Conservation (phyloP, 2,329 filamentous ascomycete genomes). For the Sarocladium oryzae region DNA sequence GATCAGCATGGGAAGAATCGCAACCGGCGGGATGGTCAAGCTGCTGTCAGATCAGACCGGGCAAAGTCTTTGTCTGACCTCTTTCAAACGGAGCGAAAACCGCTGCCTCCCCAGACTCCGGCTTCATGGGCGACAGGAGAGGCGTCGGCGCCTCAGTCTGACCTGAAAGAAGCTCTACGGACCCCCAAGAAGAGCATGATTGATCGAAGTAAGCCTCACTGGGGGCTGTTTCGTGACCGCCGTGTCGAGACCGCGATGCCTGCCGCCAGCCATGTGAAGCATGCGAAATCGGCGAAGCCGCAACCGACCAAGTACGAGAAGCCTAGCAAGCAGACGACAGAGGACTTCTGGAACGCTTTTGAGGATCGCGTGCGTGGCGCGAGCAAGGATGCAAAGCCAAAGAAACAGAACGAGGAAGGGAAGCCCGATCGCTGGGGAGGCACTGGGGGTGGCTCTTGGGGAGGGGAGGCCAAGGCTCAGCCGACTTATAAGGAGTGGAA, state of each 20-base stretch:
- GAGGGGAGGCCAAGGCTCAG: not conserved
- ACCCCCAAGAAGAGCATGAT: conserved; percentile 6
- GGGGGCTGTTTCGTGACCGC: conserved; percentile 8
- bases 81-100: not conserved
- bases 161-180: conserved; percentile 3
- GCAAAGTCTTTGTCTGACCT: not conserved
- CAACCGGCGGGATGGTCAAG: not conserved
- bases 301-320: not conserved
- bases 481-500: not conserved
- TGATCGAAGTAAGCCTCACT: conserved; percentile 5
- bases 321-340: conserved; percentile 18
- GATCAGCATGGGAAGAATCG: conserved; percentile 5
- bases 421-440: not conserved
- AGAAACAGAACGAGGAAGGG: not conserved
- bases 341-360: conserved; percentile 15
- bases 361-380: conserved; percentile 18
- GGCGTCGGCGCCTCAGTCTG: conserved; percentile 14
- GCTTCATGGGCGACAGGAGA: conserved; percentile 10
- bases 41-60: not conserved
- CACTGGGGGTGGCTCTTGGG: not conserved
- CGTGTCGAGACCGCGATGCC: not conserved
- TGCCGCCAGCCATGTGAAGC: not conserved
- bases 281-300: not conserved
- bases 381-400: not conserved
- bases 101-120: conserved; percentile 10